Evolutionary conservation across 495 filamentous ascomycete species (phyloP).

Genomic region (Tuber melanosporum): DNA sequence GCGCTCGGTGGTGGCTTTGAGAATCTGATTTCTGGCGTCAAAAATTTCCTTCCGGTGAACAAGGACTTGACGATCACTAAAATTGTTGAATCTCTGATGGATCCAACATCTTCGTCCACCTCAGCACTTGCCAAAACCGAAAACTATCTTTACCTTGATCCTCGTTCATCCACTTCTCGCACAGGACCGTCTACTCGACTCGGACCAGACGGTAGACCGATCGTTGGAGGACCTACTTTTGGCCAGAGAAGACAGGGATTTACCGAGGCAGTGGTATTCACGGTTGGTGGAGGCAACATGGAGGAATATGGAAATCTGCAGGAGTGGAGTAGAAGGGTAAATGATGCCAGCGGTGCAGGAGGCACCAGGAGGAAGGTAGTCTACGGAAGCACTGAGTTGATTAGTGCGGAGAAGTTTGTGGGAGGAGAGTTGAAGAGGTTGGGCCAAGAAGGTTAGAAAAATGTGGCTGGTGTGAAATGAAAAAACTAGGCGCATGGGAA

Average conservation of each 20-base stretch:
- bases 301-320: constrained; percentile 98
- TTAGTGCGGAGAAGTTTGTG: constrained; percentile 86
- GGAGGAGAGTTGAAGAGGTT: constrained; percentile 69
- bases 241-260: constrained; percentile 90
- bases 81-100: constrained; percentile 98
- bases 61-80: constrained; percentile 94
- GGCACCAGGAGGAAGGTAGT: constrained; percentile 68
- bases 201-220: constrained; percentile 44
- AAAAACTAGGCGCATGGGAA: not conserved
- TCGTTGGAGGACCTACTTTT: constrained; percentile 68
- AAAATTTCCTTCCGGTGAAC: constrained; percentile 94
- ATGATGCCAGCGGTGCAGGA: constrained; percentile 50
- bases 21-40: constrained; percentile 92
- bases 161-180: constrained; percentile 81
- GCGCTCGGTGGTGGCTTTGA: constrained; percentile 84
- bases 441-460: constrained; percentile 55
- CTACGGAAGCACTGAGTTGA: constrained; percentile 90
- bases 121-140: constrained; percentile 95
- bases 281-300: constrained; percentile 95
- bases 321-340: constrained; percentile 74
- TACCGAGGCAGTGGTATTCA: constrained; percentile 92
- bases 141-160: constrained; percentile 97
- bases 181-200: constrained; percentile 60
- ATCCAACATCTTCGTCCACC: constrained; percentile 78
- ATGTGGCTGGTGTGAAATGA: not conserved